These are phyloP conservation scores for Gardenia jasminoides DNA, from an alignment of 257 asterid genomes.

Conservation along the genomic window DNA sequence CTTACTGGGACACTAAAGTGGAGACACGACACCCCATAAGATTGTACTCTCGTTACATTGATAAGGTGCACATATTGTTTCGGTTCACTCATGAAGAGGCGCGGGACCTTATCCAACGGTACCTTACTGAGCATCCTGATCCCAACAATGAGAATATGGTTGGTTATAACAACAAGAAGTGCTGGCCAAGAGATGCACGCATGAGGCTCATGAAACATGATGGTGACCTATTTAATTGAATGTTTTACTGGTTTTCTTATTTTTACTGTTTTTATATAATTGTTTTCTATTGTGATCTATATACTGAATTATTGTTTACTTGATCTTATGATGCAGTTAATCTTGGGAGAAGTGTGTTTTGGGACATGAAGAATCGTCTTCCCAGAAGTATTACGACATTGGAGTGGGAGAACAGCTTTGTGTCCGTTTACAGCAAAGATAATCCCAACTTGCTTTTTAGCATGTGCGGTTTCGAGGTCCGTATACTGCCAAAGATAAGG, in stretches of 20 bases:
- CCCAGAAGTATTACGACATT: slow-evolving; percentile 96
- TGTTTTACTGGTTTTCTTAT: neutral
- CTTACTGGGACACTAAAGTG: slow-evolving; percentile 79
- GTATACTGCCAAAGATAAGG: slow-evolving; percentile 90
- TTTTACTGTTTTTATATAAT: neutral
- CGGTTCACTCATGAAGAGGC: slow-evolving; percentile 99
- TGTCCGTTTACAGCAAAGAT: slow-evolving; percentile 98
- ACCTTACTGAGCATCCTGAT: slow-evolving; percentile 99
- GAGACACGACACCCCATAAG: slow-evolving; percentile 93
- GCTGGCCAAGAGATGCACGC: slow-evolving; percentile 99
- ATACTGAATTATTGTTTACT: slow-evolving; percentile 19
- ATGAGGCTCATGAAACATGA: slow-evolving; percentile 99
- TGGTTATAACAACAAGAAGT: slow-evolving; percentile 95
- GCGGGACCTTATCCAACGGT: slow-evolving; percentile 95
- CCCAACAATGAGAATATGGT: slow-evolving; percentile 99
- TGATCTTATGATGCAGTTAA: slow-evolving; percentile 53
- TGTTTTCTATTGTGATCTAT: neutral
- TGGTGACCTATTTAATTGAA: slow-evolving; percentile 41
- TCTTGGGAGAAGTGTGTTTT: slow-evolving; percentile 97
- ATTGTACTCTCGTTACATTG: slow-evolving; percentile 91
- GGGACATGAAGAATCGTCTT: slow-evolving; percentile 99
- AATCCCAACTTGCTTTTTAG: slow-evolving; percentile 95
- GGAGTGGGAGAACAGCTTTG: slow-evolving; percentile 99
- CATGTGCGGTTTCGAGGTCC: slow-evolving; percentile 99
- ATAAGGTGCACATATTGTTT: slow-evolving; percentile 92